A percentile compares a stretch with the other conserved stretches of the same genome.
Conservation (phyloP, 345 rosid species). For the Punica granatum region DNA sequence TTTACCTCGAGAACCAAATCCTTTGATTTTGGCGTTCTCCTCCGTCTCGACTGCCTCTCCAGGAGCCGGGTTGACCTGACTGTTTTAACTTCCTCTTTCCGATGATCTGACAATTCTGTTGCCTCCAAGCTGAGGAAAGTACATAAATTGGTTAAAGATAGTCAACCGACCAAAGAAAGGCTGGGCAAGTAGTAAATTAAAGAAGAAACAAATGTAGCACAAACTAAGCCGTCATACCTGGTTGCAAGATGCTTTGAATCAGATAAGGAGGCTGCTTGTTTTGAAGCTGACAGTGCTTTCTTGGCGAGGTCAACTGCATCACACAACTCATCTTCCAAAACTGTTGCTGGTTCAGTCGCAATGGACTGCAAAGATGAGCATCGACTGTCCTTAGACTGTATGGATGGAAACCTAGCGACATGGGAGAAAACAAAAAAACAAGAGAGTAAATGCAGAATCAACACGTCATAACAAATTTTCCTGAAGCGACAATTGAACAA, state of each 20-base stretch:
- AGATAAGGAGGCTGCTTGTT: conserved; percentile 48
- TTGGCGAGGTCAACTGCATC: conserved; percentile 50
- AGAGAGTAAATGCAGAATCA: conserved; percentile 8
- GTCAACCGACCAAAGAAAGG: background rate
- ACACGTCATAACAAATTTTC: conserved; percentile 1
- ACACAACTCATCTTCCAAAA: conserved; percentile 24
- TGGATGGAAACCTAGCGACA: conserved; percentile 33
- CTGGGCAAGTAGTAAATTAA: conserved; percentile 8
- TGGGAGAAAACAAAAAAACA: background rate
- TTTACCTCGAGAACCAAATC: conserved; percentile 25
- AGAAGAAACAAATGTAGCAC: conserved; percentile 42
- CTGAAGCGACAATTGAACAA: background rate
- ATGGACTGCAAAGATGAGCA: conserved; percentile 22
- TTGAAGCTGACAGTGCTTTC: conserved; percentile 68
- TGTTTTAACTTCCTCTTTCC: conserved; percentile 27
- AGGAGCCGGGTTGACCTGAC: conserved; percentile 55
- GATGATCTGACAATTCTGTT: conserved; percentile 29
- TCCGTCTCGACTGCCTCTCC: conserved; percentile 53
- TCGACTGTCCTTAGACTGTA: conserved; percentile 25
- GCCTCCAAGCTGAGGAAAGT: conserved; percentile 23
- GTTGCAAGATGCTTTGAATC: conserved; percentile 22
- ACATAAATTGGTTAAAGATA: conserved; percentile 1
- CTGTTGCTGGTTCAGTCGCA: conserved; percentile 15
- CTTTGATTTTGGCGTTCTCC: conserved; percentile 36
- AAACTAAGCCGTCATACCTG: conserved; percentile 27